These are phyloP conservation scores for Xylaria sp. DNA, from an alignment of 2,329 filamentous ascomycete genomes.

Conservation along the genomic window DNA sequence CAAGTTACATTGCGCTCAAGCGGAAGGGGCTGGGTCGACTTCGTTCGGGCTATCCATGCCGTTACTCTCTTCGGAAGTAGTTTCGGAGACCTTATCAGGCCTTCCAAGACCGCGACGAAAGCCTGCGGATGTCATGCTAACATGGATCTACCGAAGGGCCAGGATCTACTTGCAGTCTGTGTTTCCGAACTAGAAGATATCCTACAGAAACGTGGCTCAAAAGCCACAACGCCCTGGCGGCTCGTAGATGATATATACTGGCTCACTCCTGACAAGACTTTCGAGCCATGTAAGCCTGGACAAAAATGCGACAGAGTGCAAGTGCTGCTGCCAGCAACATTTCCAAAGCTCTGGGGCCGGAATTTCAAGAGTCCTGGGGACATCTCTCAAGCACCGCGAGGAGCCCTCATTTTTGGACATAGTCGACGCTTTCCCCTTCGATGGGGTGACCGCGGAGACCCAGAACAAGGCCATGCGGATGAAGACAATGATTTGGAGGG, in stretches of 20 bases:
- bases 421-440: slow-evolving; percentile 16
- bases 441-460: slow-evolving; percentile 23
- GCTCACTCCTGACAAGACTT: slow-evolving; percentile 23
- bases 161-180: neutral
- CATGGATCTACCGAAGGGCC: neutral
- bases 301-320: neutral
- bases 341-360: neutral
- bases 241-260: slow-evolving; percentile 28
- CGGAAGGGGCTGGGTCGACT: slow-evolving; percentile 31
- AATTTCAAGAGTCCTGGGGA: slow-evolving; percentile 8
- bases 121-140: neutral
- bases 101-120: neutral
- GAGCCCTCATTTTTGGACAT: slow-evolving; percentile 29
- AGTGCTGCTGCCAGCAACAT: slow-evolving; percentile 4
- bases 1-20: slow-evolving; percentile 17
- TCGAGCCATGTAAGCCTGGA: slow-evolving; percentile 12
- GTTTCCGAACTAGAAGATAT: slow-evolving; percentile 5
- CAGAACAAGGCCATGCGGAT: slow-evolving; percentile 11
- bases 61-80: slow-evolving; percentile 31
- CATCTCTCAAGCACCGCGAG: neutral
- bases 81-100: slow-evolving; percentile 30
- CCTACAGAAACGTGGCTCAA: slow-evolving; percentile 10
- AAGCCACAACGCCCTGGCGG: slow-evolving; percentile 8
- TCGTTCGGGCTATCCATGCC: slow-evolving; percentile 34
- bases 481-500: neutral